Percentiles rank a stretch among this genome's conserved stretches.
These are phyloP conservation scores for Glycine latifolia DNA, from an alignment of 306 rosid species.

Conservation along the genomic window DNA sequence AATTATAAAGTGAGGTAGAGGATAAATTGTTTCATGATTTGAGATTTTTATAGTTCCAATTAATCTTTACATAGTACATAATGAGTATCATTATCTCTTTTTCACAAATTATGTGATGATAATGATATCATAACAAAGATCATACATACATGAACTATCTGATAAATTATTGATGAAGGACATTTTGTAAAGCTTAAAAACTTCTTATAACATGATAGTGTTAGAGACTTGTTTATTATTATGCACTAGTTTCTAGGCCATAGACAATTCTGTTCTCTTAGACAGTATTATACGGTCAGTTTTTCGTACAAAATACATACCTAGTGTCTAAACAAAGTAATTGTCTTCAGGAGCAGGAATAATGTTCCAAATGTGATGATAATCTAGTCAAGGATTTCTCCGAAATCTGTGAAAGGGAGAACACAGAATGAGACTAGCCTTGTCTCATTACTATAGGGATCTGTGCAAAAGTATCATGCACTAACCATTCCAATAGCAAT, in stretches of 20 bases:
- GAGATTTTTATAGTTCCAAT: background rate
- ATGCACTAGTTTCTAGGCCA: background rate
- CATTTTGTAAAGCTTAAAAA: background rate
- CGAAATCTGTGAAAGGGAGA: slow-evolving; percentile 51
- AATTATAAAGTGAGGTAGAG: background rate
- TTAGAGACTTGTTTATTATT: too few species aligned
- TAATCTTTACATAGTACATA: background rate
- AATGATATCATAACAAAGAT: background rate
- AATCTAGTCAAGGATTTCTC: slow-evolving; percentile 46
- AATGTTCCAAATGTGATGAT: slow-evolving; percentile 17
- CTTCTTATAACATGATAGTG: too few species aligned
- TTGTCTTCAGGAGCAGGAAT: background rate
- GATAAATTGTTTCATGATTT: background rate
- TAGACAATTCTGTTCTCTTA: background rate
- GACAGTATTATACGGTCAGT: background rate
- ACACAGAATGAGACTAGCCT: slow-evolving; percentile 31
- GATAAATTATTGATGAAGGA: background rate
- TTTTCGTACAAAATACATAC: background rate
- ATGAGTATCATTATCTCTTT: too few species aligned
- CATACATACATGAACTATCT: background rate
- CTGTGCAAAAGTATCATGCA: slow-evolving; percentile 46
- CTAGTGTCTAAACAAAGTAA: slow-evolving; percentile 14
- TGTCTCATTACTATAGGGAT: slow-evolving; percentile 55
- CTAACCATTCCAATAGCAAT: slow-evolving; percentile 33
- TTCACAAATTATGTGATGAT: too few species aligned